Base-by-base conservation (phyloP, 495 filamentous ascomycete species). In the Penicillium salamii region DNA sequence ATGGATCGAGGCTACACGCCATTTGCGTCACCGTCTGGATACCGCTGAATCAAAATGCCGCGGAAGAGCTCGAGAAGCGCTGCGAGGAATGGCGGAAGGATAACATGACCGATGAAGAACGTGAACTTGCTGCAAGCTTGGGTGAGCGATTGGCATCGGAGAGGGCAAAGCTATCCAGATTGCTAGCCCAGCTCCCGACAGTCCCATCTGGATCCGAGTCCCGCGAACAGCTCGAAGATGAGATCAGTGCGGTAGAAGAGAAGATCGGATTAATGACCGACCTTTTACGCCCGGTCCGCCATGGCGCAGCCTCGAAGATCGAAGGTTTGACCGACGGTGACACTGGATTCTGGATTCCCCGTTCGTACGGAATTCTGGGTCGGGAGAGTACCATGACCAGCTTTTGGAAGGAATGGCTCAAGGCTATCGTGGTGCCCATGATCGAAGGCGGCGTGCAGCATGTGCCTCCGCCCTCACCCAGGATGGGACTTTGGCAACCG, bases 381-480 rank as follows among this genome's bases (percentile, higher is more conserved):
- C 82, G 90, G 46, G 92, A 98, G 63, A 75, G 75, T 21, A 86
- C 80, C 45, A 79, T 93, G 75, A 89, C 91, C 40, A 85, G 82
- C 44, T 98, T 98, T 72, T 97, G 93, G 93, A 98, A 98, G 66
- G 93, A 98, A 63, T 98, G 93, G 93, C 77, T 98, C 33, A 84
- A 88, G 66, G 93, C 91, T 7, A 78, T 98, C 15, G 78, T 91
- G 21, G 90, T 96, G 33, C 93, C 93, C 13, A 97, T 97, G 93
- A 90, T 84, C 13, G 88, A 96, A 63, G 90, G 92, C 32, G 84
- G 76, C 9, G 77, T 98, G 33, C 68, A 92, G 59, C 80, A 90
- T 40, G 82, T 98, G 5, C 88, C 93, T 17, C 77, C 88, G 8
- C 95, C 84, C 65, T 97, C 93, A 3, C 90, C 92, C 13, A 89